Percentiles rank a stretch among this genome's conserved stretches.
phyloP scores from a whole-genome alignment of 2,329 filamentous ascomycete genomes.

The Fusarium austroafricanum region DNA sequence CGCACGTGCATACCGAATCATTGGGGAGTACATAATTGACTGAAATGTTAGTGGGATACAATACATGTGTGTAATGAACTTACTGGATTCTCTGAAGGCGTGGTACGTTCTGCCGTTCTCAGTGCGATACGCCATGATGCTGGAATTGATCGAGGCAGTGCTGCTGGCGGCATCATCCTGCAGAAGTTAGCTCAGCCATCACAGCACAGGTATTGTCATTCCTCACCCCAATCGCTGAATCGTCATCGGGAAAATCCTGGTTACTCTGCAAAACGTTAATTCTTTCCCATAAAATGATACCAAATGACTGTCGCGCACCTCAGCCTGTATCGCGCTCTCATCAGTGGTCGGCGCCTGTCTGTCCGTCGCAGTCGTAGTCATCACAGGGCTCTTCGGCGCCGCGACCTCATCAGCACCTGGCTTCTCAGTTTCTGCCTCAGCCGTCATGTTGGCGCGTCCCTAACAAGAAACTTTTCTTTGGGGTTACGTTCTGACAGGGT shows the following conservation, averaged over 20 bases:
- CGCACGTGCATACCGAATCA: conserved; percentile 40
- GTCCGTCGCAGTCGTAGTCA: background rate
- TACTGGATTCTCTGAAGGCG: conserved; percentile 48
- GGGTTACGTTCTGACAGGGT: background rate
- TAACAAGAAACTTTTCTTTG: background rate
- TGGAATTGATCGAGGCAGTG: conserved; percentile 51
- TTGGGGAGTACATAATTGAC: conserved; percentile 49
- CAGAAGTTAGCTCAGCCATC: background rate
- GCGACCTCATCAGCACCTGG: background rate
- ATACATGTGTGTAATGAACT: background rate
- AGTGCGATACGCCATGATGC: conserved; percentile 51
- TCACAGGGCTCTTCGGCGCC: background rate
- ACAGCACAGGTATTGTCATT: no score
- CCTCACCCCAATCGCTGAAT: conserved; percentile 43
- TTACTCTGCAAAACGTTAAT: conserved; percentile 2
- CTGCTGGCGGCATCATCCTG: conserved; percentile 46
- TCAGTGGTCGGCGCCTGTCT: conserved; percentile 9
- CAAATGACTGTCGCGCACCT: conserved; percentile 17
- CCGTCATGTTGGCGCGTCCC: conserved; percentile 2
- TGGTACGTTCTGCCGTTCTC: conserved; percentile 56
- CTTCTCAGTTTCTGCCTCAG: background rate
- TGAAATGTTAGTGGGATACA: background rate
- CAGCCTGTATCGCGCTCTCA: conserved; percentile 25
- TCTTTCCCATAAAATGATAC: no score
- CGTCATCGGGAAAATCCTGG: conserved; percentile 31